Evolutionary conservation across 345 rosid genomes (phyloP), one percentile per base, ranked within the genome.

Genomic region (Boechera stricta): DNA sequence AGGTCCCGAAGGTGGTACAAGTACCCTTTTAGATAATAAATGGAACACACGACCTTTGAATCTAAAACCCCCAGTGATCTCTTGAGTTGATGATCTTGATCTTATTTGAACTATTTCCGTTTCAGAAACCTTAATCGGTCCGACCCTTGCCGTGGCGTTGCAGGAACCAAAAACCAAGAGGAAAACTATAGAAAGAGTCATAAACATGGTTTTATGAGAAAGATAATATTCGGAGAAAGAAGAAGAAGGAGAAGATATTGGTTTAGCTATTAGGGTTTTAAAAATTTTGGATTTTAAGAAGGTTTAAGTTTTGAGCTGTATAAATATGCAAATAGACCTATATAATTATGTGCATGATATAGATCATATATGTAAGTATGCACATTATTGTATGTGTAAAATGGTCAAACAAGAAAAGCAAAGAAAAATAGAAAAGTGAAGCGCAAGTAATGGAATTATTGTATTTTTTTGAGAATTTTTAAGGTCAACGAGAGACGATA

Each of bases 1-100:
- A 7, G 97, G 98, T 57, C 85, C 96, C 4, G 97, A 94, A 65
- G 98, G 96, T 10, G 97, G 97, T 16, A 91, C 74, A 7, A 83
- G 84, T 4, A 76, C 75, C 11, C 89, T 87, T 78, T 90, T 91
- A 11, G 98, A 97, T 29, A 86, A 69, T 82, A 77, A 84, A 74
- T 85, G 85, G 80, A 91, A 89, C 75, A 79, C 57, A 76, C 73
- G 85, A 49, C 84, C 88, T 65, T 78, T 33, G 62, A 77, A 79
- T 39, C 39, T 38, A 70, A 89, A 89, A 38, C 87, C 57, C 6
- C 82, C 85, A 13, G 5, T 15, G 41, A 64, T 66, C 79, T 71
- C 73, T 5, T 71, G 67, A 56, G 47, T 48, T 55, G 66, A 4
- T 52, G 75, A 52, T 77, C 71, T 69, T 77, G 80, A 49, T 72